Evolutionary conservation across 1,139 yeast genomes (phyloP).

Genomic region (Debaryomyces psychrophilus): DNA sequence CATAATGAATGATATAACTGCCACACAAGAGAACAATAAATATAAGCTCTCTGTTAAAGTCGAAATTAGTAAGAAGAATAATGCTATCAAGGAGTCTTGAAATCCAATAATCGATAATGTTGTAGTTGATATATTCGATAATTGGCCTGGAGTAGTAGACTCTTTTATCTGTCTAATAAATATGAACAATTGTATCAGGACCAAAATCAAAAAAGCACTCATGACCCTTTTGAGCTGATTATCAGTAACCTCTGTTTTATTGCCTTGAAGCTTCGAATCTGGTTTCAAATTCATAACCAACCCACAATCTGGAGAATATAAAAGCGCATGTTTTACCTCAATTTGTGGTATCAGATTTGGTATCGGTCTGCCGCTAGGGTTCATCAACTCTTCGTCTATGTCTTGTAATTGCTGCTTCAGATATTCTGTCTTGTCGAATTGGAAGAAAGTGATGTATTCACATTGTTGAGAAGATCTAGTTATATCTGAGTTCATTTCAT

Average conservation of each 20-base stretch:
- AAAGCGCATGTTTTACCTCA: conserved; percentile 53
- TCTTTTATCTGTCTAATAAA: conserved; percentile 64
- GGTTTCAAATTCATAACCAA: conserved; percentile 45
- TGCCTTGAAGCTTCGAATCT: conserved; percentile 49
- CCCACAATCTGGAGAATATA: conserved; percentile 93
- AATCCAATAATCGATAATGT: conserved; percentile 63
- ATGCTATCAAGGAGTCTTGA: conserved; percentile 73
- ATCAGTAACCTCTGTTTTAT: conserved; percentile 54
- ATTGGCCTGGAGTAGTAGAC: conserved; percentile 78
- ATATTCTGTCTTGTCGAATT: conserved; percentile 61
- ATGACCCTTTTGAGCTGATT: conserved; percentile 48
- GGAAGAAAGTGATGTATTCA: conserved; percentile 72
- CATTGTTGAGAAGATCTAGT: conserved; percentile 54
- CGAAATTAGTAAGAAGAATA: conserved; percentile 63
- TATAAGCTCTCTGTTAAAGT: conserved; percentile 59
- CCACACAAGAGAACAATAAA: conserved; percentile 67
- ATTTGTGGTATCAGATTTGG: conserved; percentile 56
- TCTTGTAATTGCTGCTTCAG: conserved; percentile 54
- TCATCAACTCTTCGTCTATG: conserved; percentile 70
- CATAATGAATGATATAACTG: conserved; percentile 69
- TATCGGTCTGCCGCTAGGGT: conserved; percentile 79
- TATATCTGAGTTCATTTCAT: conserved; percentile 42
- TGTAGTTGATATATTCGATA: conserved; percentile 42
- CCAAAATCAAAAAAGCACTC: conserved; percentile 49
- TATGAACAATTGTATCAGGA: conserved; percentile 35